Percentiles rank a stretch among this genome's conserved stretches.
Conservation (phyloP, 2,329 filamentous ascomycete species). For the Ilyonectria sp. region DNA sequence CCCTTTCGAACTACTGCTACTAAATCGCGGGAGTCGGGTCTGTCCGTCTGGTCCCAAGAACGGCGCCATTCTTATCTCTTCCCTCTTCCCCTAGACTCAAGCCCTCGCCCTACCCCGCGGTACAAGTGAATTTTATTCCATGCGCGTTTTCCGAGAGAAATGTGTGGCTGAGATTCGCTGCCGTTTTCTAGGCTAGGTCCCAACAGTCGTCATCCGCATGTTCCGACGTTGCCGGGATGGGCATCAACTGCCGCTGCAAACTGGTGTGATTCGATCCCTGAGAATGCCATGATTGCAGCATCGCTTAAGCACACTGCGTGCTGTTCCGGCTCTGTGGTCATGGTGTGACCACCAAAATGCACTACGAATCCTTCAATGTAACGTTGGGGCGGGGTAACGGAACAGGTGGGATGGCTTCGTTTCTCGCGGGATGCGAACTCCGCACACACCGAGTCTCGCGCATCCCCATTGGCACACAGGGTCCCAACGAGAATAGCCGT, state of each 20-base stretch:
- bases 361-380: background rate
- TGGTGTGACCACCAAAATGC: background rate
- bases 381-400: background rate
- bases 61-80: slow-evolving; percentile 2
- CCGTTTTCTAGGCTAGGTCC: background rate
- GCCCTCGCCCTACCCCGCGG: too few relatives aligned
- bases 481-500: slow-evolving; percentile 1
- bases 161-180: too few relatives aligned
- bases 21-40: slow-evolving; percentile 5
- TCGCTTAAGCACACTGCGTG: background rate
- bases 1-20: background rate
- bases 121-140: too few relatives aligned
- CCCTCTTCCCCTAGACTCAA: background rate
- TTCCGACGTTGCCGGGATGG: background rate
- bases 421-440: slow-evolving; percentile 2
- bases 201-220: background rate
- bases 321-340: background rate
- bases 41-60: background rate
- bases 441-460: slow-evolving; percentile 1
- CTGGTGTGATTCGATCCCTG: slow-evolving; percentile 3
- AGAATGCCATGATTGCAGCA: background rate
- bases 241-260: background rate
- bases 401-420: background rate
- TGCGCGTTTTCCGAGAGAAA: too few relatives aligned
- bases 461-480: slow-evolving; percentile 3